phyloP scores from a whole-genome alignment of 495 filamentous ascomycete species.

The Podospora pseudopauciseta region DNA sequence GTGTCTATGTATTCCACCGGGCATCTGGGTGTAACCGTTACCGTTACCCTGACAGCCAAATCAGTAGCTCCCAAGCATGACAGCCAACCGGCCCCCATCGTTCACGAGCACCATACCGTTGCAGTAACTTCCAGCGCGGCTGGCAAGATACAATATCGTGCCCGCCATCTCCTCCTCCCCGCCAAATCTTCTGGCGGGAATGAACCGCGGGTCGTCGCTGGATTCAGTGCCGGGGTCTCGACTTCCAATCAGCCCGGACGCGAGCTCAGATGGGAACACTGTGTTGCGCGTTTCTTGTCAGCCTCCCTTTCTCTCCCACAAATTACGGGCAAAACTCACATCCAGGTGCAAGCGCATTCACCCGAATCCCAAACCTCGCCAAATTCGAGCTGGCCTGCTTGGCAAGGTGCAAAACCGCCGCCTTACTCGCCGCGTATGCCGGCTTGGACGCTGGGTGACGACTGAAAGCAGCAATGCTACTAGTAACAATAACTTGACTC shows the following conservation, averaged over 20 bases:
- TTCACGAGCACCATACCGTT: constrained; percentile 54
- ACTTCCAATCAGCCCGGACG: constrained; percentile 32
- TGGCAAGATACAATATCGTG: constrained; percentile 52
- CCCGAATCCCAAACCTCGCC: constrained; percentile 48
- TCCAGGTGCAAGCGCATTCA: constrained; percentile 18
- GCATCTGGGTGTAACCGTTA: no score
- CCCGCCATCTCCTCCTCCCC: constrained; percentile 58
- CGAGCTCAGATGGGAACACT: constrained; percentile 59
- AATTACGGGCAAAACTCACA: no score
- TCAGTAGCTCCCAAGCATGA: constrained; percentile 47
- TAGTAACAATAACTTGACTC: constrained; percentile 53
- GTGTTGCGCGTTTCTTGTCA: neutral
- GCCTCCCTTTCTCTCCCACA: constrained; percentile 26
- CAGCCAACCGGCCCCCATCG: constrained; percentile 54
- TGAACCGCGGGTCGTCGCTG: constrained; percentile 31
- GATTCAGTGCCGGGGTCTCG: constrained; percentile 43
- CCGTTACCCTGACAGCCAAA: no score
- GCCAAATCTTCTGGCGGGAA: constrained; percentile 53
- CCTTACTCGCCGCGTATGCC: constrained; percentile 61
- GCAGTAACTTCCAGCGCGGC: constrained; percentile 54
- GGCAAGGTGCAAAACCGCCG: constrained; percentile 56
- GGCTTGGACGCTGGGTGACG: constrained; percentile 40
- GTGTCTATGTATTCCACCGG: no score
- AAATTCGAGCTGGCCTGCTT: constrained; percentile 57
- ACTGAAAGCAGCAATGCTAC: constrained; percentile 53